Conservation (phyloP, 306 rosid genomes). For the Vicia villosa region DNA sequence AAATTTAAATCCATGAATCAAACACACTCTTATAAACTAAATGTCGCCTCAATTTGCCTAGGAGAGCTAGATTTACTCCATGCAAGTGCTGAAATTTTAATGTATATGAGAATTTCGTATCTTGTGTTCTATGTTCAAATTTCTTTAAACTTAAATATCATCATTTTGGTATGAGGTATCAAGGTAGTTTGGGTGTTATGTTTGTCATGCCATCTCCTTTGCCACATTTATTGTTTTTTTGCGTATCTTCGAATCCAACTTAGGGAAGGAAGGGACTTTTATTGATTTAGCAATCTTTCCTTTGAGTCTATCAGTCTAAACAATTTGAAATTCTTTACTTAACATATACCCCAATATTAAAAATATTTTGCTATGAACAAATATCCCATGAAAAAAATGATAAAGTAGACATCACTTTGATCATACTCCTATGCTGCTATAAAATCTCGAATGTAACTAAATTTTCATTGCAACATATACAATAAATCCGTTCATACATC, state of each 20-base stretch:
- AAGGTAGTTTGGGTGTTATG: not conserved
- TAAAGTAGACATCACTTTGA: not conserved
- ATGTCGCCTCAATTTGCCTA: too few relatives aligned
- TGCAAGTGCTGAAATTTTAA: too few relatives aligned
- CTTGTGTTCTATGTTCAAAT: not conserved
- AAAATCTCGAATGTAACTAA: not conserved
- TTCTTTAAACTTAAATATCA: not conserved
- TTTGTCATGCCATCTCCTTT: not conserved
- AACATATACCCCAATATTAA: not conserved
- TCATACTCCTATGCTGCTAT: not conserved
- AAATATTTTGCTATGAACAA: too few relatives aligned
- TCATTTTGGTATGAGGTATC: not conserved
- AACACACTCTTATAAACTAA: too few relatives aligned
- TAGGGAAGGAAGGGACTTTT: not conserved
- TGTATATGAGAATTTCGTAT: not conserved
- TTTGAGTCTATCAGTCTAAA: not conserved
- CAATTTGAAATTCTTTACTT: too few relatives aligned
- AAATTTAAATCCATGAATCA: too few relatives aligned
- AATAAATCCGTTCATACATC: constrained; percentile 4
- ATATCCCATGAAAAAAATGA: not conserved
- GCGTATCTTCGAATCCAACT: not conserved
- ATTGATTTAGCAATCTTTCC: not conserved
- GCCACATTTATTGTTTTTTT: not conserved
- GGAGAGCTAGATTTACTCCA: too few relatives aligned
- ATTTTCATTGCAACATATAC: constrained; percentile 36